Base-by-base conservation (phyloP, 495 filamentous ascomycete genomes). In the Penicillium nucicola region DNA sequence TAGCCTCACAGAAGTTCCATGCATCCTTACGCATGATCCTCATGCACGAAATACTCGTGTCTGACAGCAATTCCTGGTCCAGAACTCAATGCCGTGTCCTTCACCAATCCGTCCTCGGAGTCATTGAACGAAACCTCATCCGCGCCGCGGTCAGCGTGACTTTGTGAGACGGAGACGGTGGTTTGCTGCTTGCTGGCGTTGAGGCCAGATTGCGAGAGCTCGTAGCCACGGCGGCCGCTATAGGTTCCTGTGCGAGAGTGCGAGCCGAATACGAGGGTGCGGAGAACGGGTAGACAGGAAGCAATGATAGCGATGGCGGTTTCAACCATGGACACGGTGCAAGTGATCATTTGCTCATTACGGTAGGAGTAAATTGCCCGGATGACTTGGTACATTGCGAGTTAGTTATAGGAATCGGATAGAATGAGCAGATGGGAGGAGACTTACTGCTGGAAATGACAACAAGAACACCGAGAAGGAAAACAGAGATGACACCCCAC, bases 311-410 rank as follows among this genome's bases (percentile, higher is more conserved):
- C 61, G 39, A 60, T 60, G 20, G 57, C 43, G 25, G 57, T 58
- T 53, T 64, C 61, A 45, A 64, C 45, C 57, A 64, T 61, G 23
- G 57, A 61, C 30, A 62, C 60, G 39, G 60, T 58, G 50, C 60
- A 62, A 41, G 56, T 62, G 28, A 62, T 59, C 50, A 62, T 56
- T 49, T 62, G 60, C 30, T 59, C 50, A 41, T 54, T 54, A 35
- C 20, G 52, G 42, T 48, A 44, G 49, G 60, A 55, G 50, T 59
- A 62, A 30, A 59, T 55, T 35, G 59, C 59, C 8, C 59, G 55
- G 38, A 62, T 58, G 15, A 62, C 59, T 62, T 18, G n/a, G 42
- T 20, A 6, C 23, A 28, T 31, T 7, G 15, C 34, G 18, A 3
- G 5, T 28, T n/a, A n/a, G n/a, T n/a, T n/a, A n/a, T n/a, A n/a